phyloP scores from a whole-genome alignment of 2,329 filamentous ascomycete species.

The Trichoderma sp. region DNA sequence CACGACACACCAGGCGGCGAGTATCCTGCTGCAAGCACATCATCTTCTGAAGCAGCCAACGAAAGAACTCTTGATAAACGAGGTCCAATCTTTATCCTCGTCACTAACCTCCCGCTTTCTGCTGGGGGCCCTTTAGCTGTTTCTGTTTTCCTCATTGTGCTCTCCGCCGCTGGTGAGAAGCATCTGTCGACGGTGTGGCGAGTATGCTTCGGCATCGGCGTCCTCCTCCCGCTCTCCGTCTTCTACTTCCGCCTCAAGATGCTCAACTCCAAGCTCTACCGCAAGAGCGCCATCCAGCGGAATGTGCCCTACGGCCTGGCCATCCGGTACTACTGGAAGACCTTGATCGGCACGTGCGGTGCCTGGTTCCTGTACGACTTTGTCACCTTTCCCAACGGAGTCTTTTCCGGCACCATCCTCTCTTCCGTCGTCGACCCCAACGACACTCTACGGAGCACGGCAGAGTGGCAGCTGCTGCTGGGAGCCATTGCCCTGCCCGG shows the following conservation, averaged over 20 bases:
- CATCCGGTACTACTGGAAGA: constrained; percentile 52
- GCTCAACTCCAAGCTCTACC: constrained; percentile 50
- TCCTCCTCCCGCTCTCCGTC: constrained; percentile 48
- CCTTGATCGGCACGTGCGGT: constrained; percentile 50
- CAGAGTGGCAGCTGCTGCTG: constrained; percentile 48
- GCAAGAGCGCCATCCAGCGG: constrained; percentile 51
- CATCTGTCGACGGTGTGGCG: constrained; percentile 44
- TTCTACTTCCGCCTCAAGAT: constrained; percentile 56
- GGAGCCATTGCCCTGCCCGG: constrained; percentile 45
- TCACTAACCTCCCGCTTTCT: constrained; percentile 39
- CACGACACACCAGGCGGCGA: constrained; percentile 34
- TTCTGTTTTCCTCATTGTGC: constrained; percentile 45
- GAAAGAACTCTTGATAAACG: constrained; percentile 39
- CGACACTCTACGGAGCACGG: constrained; percentile 40
- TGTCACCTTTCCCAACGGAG: constrained; percentile 47
- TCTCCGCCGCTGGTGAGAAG: constrained; percentile 35
- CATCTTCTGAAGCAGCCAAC: constrained; percentile 47
- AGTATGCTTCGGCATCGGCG: constrained; percentile 48
- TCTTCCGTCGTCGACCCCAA: constrained; percentile 35
- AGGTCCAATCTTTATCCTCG: constrained; percentile 44
- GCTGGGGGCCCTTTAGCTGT: constrained; percentile 39
- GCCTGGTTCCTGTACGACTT: constrained; percentile 55
- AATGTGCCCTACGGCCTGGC: constrained; percentile 49
- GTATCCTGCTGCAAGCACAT: constrained; percentile 46
- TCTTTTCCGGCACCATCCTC: constrained; percentile 45